Evolutionary conservation across 2,329 filamentous ascomycete genomes (phyloP).

Genomic region (Chrysoporthe deuterocubensis): DNA sequence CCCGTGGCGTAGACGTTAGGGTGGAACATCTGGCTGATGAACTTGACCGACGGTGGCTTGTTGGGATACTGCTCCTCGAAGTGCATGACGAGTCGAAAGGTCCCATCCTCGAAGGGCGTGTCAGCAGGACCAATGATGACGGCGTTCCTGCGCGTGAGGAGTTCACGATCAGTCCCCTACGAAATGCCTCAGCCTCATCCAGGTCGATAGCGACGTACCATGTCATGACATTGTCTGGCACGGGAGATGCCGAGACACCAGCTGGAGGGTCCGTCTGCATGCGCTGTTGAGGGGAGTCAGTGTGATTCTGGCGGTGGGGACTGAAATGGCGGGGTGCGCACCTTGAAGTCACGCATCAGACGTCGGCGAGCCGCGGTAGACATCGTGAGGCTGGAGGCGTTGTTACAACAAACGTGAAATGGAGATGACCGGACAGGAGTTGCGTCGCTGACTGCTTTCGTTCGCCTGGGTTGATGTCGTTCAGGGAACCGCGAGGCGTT

Average conservation of each 20-base stretch:
- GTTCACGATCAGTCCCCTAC: conserved; percentile 50
- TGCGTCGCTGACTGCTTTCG: not conserved
- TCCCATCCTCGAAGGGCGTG: conserved; percentile 97
- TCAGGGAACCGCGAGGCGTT: conserved; percentile 13
- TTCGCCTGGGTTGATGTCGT: conserved; percentile 1
- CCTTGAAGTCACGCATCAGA: conserved; percentile 99
- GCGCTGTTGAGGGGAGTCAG: conserved; percentile 61
- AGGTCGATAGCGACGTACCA: conserved; percentile 60
- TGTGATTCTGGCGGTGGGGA: conserved; percentile 21
- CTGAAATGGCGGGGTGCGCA: conserved; percentile 41
- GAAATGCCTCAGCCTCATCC: no score
- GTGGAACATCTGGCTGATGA: conserved; percentile 99
- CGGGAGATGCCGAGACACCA: conserved; percentile 92
- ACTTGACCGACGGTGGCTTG: conserved; percentile 96
- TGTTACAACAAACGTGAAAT: not conserved
- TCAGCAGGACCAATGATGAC: conserved; percentile 97
- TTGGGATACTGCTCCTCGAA: conserved; percentile 99
- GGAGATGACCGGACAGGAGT: not conserved
- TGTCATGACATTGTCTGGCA: conserved; percentile 96
- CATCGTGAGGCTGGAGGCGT: conserved; percentile 45
- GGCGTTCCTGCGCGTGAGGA: conserved; percentile 67
- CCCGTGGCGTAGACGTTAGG: conserved; percentile 98
- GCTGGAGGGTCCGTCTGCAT: conserved; percentile 99
- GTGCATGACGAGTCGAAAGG: conserved; percentile 96
- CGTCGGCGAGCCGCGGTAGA: conserved; percentile 94